Conservation (phyloP, 495 filamentous ascomycete species). For the Neurospora discreta region DNA sequence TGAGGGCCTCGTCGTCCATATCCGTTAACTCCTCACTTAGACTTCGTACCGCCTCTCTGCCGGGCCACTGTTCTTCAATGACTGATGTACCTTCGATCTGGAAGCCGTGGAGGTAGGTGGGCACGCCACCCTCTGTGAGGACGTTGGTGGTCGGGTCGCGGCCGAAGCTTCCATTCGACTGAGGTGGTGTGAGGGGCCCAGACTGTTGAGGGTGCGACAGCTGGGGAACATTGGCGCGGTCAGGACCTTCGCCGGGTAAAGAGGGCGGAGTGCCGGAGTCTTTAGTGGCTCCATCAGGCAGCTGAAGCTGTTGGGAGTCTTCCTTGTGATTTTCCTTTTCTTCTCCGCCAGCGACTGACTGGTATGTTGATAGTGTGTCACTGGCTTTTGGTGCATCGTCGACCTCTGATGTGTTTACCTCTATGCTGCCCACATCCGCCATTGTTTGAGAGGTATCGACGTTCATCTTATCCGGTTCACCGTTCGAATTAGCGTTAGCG, state of each 20-base stretch:
- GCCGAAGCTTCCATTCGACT: slow-evolving; percentile 35
- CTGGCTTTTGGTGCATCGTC: slow-evolving; percentile 21
- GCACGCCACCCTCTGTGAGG: slow-evolving; percentile 62
- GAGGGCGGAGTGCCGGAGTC: slow-evolving; percentile 29
- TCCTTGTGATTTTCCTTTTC: slow-evolving; percentile 1
- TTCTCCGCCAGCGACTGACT: slow-evolving; percentile 8
- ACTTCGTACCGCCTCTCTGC: slow-evolving; percentile 59
- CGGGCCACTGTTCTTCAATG: slow-evolving; percentile 51
- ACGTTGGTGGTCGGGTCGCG: slow-evolving; percentile 30
- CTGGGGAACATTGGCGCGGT: slow-evolving; percentile 6
- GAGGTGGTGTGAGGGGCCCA: slow-evolving; percentile 34
- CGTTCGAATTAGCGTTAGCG: slow-evolving; percentile 1
- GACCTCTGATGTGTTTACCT: slow-evolving; percentile 30
- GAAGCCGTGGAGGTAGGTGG: slow-evolving; percentile 82
- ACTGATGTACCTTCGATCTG: slow-evolving; percentile 60
- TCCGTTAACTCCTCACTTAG: slow-evolving; percentile 83
- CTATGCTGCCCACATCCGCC: slow-evolving; percentile 24
- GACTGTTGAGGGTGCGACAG: slow-evolving; percentile 17
- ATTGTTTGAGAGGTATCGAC: slow-evolving; percentile 3
- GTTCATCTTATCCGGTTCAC: slow-evolving; percentile 9
- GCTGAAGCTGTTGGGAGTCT: slow-evolving; percentile 16
- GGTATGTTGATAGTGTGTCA: slow-evolving; percentile 17
- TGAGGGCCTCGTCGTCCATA: slow-evolving; percentile 75
- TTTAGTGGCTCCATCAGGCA: slow-evolving; percentile 6
- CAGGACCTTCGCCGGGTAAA: slow-evolving; percentile 19